Conservation (phyloP, 192 early-diverging fungal genomes). For the Backusella psychrophila region DNA sequence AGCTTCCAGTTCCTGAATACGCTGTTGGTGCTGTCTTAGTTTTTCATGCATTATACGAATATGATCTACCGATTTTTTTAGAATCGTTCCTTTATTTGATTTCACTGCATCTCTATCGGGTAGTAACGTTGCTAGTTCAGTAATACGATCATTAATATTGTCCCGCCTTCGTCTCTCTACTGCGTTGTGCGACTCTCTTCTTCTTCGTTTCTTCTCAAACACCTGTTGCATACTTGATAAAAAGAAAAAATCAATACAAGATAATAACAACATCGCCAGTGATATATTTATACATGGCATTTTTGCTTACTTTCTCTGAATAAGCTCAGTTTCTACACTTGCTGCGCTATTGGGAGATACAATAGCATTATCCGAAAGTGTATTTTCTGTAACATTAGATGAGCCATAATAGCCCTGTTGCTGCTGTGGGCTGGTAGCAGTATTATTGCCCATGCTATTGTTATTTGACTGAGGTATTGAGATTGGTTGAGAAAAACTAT, state of each 20-base stretch:
- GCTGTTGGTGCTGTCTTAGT: conserved; percentile 22
- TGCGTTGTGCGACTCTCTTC: conserved; percentile 96
- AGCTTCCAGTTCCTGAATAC: conserved; percentile 34
- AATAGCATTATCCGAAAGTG: conserved; percentile 3
- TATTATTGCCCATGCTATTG: background rate
- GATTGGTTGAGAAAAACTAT: background rate
- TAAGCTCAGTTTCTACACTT: conserved; percentile 19
- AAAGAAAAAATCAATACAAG: background rate
- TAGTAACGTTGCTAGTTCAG: conserved; percentile 80
- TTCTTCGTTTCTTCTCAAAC: conserved; percentile 83
- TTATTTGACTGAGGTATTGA: conserved; percentile 10
- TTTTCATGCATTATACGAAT: conserved; percentile 47
- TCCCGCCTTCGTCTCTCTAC: conserved; percentile 94
- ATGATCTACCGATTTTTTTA: conserved; percentile 91
- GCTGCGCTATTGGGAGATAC: conserved; percentile 22
- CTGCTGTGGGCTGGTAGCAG: background rate
- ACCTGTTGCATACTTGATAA: conserved; percentile 31
- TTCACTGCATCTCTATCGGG: conserved; percentile 81
- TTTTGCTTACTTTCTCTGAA: conserved; percentile 25
- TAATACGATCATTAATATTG: conserved; percentile 98
- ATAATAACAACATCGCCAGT: background rate
- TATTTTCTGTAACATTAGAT: conserved; percentile 4
- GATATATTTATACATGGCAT: background rate
- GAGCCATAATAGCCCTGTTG: background rate
- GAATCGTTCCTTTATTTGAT: conserved; percentile 91